Base-by-base conservation (phyloP, 192 early-diverging fungal genomes). In the Linnemannia hyalina region DNA sequence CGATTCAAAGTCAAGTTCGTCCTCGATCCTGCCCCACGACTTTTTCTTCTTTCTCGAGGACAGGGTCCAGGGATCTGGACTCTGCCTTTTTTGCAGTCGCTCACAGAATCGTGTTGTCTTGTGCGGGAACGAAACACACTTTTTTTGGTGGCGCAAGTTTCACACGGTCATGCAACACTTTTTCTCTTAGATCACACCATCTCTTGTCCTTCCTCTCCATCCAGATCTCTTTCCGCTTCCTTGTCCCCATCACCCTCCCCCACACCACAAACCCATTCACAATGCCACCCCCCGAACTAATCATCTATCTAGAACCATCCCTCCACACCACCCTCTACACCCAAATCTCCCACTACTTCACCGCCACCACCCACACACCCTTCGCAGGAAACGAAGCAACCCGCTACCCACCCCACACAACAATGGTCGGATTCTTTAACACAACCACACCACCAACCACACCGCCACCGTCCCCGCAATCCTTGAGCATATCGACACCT, bases 361-460 rank as follows among this genome's bases (percentile, higher is more conserved):
- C 47, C 0, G 18, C 70, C 10, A 69, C 52, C n/a, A 65, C n/a
- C 15, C 35, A 1, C 0, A 60, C 47, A 1, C 73, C 76, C 18
- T 83, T 77, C 40, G 68, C 75, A 11, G 40, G 23, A 13, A 86
- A 86, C 29, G 84, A 86, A 52, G 84, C 84, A 4, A 35, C 77
- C 4, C 74, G 74, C 41, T 86, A 86, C 68, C 84, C 84, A 36
- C 70, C 60, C n/a, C 84, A 86, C 40, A 60, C 72, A 63, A 86
- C 84, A 60, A 86, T 81, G 79, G 79, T 86, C 69, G 84, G 84
- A 2, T 86, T 86, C 76, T 86, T 86, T 26, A 41, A 86, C 49
- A 22, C 16, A 15, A 71, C 70, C 23, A n/a, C 35, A 26, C 32
- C 76, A 36, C 41, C 35, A 13, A 54, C 40, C 49, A 36, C 35